A percentile compares a stretch with the other conserved stretches of the same genome.
phyloP scores from a whole-genome alignment of 371 early-diverging fungal species.

The Choanephora cucurbitarum region DNA sequence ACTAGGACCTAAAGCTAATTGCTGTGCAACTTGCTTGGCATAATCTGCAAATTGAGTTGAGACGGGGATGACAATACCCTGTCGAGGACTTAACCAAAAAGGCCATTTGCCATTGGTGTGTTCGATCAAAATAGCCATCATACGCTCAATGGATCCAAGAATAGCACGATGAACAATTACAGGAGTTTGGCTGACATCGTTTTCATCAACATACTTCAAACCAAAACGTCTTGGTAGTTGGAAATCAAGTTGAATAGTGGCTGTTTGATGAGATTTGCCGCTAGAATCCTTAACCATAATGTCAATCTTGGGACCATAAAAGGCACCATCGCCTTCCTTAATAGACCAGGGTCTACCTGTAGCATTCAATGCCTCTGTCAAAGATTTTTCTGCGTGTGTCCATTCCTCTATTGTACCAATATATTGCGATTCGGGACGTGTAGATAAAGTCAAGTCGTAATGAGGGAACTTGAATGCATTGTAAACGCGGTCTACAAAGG shows the following conservation, averaged over 20 bases:
- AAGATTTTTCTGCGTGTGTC: conserved; percentile 89
- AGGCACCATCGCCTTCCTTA: conserved; percentile 99
- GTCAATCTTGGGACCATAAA: conserved; percentile 99
- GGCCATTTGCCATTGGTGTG: conserved; percentile 92
- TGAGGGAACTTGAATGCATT: conserved; percentile 80
- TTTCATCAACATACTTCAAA: conserved; percentile 74
- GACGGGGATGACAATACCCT: conserved; percentile 91
- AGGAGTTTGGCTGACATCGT: conserved; percentile 64
- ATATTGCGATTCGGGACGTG: conserved; percentile 92
- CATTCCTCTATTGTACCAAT: conserved; percentile 93
- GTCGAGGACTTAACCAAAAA: conserved; percentile 99
- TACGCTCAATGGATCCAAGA: conserved; percentile 91
- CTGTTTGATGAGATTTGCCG: conserved; percentile 94
- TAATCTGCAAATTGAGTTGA: conserved; percentile 52
- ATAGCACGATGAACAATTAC: conserved; percentile 97
- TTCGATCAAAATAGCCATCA: conserved; percentile 95
- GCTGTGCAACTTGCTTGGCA: conserved; percentile 42
- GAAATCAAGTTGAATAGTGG: conserved; percentile 98
- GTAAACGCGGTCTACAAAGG: conserved; percentile 91
- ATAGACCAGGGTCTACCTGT: conserved; percentile 85
- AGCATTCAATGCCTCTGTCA: conserved; percentile 79
- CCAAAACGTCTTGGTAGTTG: conserved; percentile 92
- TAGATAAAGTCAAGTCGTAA: conserved; percentile 90
- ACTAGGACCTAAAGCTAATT: conserved; percentile 34
- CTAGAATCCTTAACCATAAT: conserved; percentile 97